Evolutionary conservation across 2,329 filamentous ascomycete species (phyloP).

Genomic region (Diaporthe eres): DNA sequence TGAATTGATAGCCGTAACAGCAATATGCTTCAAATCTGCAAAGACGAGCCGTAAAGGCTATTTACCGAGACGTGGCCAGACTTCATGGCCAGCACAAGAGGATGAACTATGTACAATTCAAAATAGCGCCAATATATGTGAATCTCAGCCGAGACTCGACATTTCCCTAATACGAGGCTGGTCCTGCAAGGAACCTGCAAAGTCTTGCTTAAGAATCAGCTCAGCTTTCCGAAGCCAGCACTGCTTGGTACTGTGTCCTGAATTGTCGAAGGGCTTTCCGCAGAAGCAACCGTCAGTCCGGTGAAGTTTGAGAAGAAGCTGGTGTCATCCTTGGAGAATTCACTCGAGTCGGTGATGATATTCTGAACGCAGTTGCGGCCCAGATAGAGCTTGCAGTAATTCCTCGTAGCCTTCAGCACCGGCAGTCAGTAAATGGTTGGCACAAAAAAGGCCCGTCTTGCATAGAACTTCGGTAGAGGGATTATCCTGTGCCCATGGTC

Average conservation of each 20-base stretch:
- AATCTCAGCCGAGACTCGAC: background rate
- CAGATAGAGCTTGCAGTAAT: slow-evolving; percentile 58
- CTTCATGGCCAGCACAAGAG: too few species aligned
- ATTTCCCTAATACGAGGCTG: too few species aligned
- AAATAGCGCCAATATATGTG: background rate
- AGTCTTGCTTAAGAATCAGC: background rate
- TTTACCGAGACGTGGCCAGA: background rate
- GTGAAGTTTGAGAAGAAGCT: slow-evolving; percentile 30
- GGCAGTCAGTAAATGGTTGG: slow-evolving; percentile 46
- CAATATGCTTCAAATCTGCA: too few species aligned
- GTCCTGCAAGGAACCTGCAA: background rate
- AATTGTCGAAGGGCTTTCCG: background rate
- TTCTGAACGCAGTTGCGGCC: slow-evolving; percentile 67
- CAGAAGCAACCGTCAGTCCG: slow-evolving; percentile 1
- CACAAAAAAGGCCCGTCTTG: too few species aligned
- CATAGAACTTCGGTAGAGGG: too few species aligned
- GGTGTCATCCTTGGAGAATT: background rate
- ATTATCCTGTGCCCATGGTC: background rate
- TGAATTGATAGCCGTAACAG: too few species aligned
- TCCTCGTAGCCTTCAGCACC: slow-evolving; percentile 25
- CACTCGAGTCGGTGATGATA: slow-evolving; percentile 41
- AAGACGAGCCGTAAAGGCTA: background rate
- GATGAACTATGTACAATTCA: background rate
- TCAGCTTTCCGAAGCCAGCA: slow-evolving; percentile 28
- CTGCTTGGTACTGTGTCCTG: background rate